Conservation (phyloP, 306 rosid genomes). For the Mucuna pruriens region DNA sequence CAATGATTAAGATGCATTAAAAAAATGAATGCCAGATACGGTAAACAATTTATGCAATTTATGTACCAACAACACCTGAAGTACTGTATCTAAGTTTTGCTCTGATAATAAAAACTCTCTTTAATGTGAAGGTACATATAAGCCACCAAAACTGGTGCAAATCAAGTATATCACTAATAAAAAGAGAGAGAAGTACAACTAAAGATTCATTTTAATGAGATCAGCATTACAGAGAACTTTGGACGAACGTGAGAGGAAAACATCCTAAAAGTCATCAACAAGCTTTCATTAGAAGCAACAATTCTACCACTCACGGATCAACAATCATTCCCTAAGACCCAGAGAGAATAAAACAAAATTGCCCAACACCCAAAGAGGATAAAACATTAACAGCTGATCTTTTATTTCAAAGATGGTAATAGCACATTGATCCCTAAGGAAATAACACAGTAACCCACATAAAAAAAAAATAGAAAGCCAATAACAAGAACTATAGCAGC, state of each 20-base stretch:
- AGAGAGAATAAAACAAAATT: neutral
- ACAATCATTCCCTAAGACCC: neutral
- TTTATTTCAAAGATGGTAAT: neutral
- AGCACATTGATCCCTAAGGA: neutral
- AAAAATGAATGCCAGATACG: no score
- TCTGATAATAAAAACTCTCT: no score
- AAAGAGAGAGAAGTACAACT: neutral
- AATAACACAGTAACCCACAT: neutral
- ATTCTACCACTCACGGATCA: neutral
- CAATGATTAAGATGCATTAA: no score
- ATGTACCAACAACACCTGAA: no score
- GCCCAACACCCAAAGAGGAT: neutral
- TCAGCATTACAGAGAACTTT: neutral
- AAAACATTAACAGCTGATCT: neutral
- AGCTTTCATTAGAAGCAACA: neutral
- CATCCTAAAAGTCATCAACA: neutral
- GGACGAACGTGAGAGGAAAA: neutral
- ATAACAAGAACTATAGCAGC: neutral
- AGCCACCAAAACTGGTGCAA: neutral
- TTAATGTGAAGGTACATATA: neutral
- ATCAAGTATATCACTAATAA: neutral
- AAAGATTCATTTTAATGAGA: neutral
- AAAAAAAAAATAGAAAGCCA: neutral
- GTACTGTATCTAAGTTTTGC: no score
- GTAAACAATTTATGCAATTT: no score